Evolutionary conservation across 2,329 filamentous ascomycete species (phyloP).

Genomic region (Pseudogymnoascus sp.): DNA sequence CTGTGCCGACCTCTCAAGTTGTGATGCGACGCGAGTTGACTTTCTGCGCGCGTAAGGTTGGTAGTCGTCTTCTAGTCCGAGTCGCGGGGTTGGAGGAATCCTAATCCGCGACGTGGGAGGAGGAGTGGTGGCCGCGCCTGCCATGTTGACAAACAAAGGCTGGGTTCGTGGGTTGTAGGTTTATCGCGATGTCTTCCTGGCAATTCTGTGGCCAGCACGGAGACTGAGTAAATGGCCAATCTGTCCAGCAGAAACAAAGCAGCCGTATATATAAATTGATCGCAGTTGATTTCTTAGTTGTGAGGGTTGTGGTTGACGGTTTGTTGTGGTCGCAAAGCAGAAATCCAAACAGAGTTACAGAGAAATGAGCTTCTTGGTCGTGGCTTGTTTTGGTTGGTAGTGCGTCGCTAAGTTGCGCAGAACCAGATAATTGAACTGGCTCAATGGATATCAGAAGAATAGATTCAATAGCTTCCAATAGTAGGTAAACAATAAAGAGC

Average conservation of each 20-base stretch:
- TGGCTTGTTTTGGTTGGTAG: slow-evolving; percentile 5
- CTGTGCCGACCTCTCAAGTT: slow-evolving; percentile 39
- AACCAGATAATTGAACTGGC: neutral
- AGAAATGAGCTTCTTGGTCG: neutral
- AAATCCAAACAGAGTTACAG: neutral
- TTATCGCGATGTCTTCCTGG: neutral
- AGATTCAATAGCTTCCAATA: neutral
- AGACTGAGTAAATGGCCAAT: neutral
- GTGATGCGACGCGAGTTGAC: slow-evolving; percentile 54
- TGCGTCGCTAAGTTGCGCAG: neutral
- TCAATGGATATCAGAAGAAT: neutral
- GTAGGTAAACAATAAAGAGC: neutral
- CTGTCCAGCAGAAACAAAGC: neutral
- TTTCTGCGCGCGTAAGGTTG: slow-evolving; percentile 57
- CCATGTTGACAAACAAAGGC: slow-evolving; percentile 19
- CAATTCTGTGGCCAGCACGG: neutral
- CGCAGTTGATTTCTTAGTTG: neutral
- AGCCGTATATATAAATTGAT: neutral
- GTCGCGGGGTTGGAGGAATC: slow-evolving; percentile 61
- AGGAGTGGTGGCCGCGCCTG: slow-evolving; percentile 44
- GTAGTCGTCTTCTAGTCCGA: slow-evolving; percentile 60
- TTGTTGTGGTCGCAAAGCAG: neutral
- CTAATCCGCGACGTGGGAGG: slow-evolving; percentile 48
- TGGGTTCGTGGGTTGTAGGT: neutral
- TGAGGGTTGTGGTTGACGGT: neutral